Base-by-base conservation (phyloP, 345 rosid genomes). In the Lagerstroemia speciosa region DNA sequence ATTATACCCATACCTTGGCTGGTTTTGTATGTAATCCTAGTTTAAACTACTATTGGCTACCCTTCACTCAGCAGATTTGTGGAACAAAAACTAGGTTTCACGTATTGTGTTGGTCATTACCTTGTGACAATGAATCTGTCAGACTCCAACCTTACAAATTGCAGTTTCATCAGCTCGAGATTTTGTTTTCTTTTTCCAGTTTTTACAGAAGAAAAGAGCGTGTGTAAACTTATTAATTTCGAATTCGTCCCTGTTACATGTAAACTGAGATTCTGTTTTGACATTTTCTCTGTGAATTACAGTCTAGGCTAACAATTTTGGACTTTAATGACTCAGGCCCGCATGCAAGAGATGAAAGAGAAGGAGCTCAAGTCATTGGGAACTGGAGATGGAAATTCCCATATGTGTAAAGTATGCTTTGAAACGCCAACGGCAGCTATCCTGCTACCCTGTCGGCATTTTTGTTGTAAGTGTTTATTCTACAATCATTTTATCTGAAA, bases 261-360 rank as follows among this genome's bases (percentile, higher is more conserved):
- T 2, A 22, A 58, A 6, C 27, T 61, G 33, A 10, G 10, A 27
- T 26, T 61, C 45, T 37, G n/a, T 15, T 55, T 12, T 20, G 53
- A 48, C 53, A 16, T 48, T 48, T 48, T 48, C 53, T 48, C 12
- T n/a, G 17, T 48, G 0, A 48, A 48, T 48, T 48, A 7, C 53
- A 48, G 17, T 48, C 53, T 17, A 20, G 53, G 22, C 3, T 41
- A 15, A 10, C 24, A 16, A 20, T 16, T 48, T 17, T 48, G 2
- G 53, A 48, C 24, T 16, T 48, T 7, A 46, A 11, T 67, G 50
- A 58, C 73, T 33, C 86, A 95, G 99, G 98, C 97, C 5, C 74
- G 92, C 37, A 95, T 95, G 97, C 97, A 88, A 83, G 98, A 95
- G 74, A 92, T 92, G 96, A 95, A 90, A 78, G 98, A 95, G 81